Percentiles rank a stretch among this genome's conserved stretches.
phyloP scores from a whole-genome alignment of 176 grass and related monocot genomes.

The Phoenix dactylifera region DNA sequence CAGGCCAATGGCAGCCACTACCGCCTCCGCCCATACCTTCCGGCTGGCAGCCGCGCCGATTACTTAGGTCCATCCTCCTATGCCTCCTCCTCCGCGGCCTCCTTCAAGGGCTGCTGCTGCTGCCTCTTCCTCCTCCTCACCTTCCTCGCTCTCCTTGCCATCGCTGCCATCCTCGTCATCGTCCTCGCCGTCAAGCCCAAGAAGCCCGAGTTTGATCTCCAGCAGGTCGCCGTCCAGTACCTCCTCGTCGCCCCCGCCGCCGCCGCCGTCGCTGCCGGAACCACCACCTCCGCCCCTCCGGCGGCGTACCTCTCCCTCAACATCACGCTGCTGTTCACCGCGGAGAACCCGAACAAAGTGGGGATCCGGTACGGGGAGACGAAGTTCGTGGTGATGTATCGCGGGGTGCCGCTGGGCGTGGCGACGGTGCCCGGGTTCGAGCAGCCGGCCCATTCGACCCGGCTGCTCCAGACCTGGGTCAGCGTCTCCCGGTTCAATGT shows the following conservation, averaged over 20 bases:
- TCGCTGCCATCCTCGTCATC: constrained; percentile 8
- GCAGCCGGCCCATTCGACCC: constrained; percentile 5
- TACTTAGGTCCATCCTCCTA: too few species aligned
- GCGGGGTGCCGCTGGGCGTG: constrained; percentile 18
- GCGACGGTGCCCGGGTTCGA: constrained; percentile 18
- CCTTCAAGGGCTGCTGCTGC: constrained; percentile 23
- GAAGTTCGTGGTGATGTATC: constrained; percentile 14
- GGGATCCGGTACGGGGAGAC: constrained; percentile 11
- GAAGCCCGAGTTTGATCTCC: constrained; percentile 22
- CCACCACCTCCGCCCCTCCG: not conserved
- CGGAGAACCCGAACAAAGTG: constrained; percentile 22
- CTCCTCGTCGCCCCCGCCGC: constrained; percentile 7
- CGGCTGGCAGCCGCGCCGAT: too few species aligned
- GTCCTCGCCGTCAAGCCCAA: constrained; percentile 21
- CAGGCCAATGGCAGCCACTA: too few species aligned
- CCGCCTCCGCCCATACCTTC: too few species aligned
- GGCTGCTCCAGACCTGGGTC: constrained; percentile 12
- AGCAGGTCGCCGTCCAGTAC: constrained; percentile 19
- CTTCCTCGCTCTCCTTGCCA: constrained; percentile 12
- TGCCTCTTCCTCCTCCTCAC: constrained; percentile 19
- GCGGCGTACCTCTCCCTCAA: constrained; percentile 19
- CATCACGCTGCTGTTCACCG: constrained; percentile 11
- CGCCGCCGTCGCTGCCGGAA: not conserved
- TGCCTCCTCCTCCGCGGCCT: constrained; percentile 1
- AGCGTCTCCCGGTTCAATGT: constrained; percentile 12